phyloP scores from a whole-genome alignment of 495 filamentous ascomycete genomes.

The Diplogelasinospora grovesii region DNA sequence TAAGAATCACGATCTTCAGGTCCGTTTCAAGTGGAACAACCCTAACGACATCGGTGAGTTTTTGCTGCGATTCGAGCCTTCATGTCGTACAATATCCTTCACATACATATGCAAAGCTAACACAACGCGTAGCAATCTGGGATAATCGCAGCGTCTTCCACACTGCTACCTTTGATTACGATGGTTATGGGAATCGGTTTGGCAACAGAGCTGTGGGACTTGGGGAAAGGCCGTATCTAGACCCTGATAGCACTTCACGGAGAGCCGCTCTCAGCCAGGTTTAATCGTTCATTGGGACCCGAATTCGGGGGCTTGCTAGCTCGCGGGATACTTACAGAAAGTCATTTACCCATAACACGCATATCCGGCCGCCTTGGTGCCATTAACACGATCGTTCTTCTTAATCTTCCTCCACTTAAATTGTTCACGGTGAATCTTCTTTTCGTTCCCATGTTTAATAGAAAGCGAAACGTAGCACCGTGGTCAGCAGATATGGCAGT shows the following conservation, averaged over 20 bases:
- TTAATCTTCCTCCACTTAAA: too few species aligned
- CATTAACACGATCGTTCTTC: too few species aligned
- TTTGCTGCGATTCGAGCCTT: not conserved
- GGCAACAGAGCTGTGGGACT: constrained; percentile 58
- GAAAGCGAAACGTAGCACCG: too few species aligned
- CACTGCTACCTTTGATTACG: constrained; percentile 60
- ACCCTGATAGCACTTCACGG: constrained; percentile 50
- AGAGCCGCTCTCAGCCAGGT: constrained; percentile 41
- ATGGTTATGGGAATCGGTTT: constrained; percentile 49
- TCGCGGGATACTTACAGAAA: too few species aligned
- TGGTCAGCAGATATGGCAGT: too few species aligned
- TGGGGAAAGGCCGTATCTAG: constrained; percentile 61
- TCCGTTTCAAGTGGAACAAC: constrained; percentile 58
- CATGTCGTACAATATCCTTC: too few species aligned
- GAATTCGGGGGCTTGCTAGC: too few species aligned
- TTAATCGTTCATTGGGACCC: not conserved
- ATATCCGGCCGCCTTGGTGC: too few species aligned
- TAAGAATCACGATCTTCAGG: constrained; percentile 72
- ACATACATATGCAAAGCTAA: too few species aligned
- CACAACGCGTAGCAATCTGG: constrained; percentile 56
- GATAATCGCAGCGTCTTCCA: constrained; percentile 67
- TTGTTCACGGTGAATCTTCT: too few species aligned
- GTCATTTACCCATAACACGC: too few species aligned
- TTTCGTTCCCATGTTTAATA: too few species aligned
- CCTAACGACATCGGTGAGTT: constrained; percentile 47